Evolutionary conservation across 1,139 yeast species (phyloP).

Genomic region (Eremothecium cymbalariae): DNA sequence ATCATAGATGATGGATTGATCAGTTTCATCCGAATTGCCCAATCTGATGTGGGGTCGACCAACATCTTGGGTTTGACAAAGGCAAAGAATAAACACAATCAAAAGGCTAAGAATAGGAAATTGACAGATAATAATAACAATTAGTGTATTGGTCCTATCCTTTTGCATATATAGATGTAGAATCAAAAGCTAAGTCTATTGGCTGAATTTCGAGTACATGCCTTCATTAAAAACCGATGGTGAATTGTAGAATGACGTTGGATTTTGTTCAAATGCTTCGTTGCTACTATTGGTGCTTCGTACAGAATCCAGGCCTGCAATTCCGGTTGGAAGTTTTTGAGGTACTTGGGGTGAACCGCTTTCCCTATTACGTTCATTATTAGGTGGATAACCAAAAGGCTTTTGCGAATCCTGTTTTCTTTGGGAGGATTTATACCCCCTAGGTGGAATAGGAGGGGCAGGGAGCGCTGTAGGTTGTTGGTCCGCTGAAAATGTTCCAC

Average conservation of each 20-base stretch:
- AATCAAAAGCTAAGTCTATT: constrained; percentile 4
- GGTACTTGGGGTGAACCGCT: constrained; percentile 19
- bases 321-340: constrained; percentile 19
- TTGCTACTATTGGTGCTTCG: too few species aligned
- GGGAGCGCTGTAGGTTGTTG: constrained; percentile 4
- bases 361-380: too few species aligned
- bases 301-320: constrained; percentile 10
- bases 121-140: not conserved
- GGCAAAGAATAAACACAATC: not conserved
- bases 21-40: constrained; percentile 54
- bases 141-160: not conserved
- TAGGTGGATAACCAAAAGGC: too few species aligned
- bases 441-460: constrained; percentile 11
- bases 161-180: constrained; percentile 2
- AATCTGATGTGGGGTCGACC: constrained; percentile 48
- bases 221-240: constrained; percentile 42
- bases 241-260: constrained; percentile 35
- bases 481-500: not conserved
- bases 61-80: constrained; percentile 17
- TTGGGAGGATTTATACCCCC: too few species aligned
- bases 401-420: too few species aligned
- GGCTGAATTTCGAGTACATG: constrained; percentile 34
- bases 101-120: not conserved
- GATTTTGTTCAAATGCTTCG: constrained; percentile 23
- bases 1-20: constrained; percentile 65